These are phyloP conservation scores for Kazachstania africana DNA, from an alignment of 805 yeast genomes.

Conservation along the genomic window DNA sequence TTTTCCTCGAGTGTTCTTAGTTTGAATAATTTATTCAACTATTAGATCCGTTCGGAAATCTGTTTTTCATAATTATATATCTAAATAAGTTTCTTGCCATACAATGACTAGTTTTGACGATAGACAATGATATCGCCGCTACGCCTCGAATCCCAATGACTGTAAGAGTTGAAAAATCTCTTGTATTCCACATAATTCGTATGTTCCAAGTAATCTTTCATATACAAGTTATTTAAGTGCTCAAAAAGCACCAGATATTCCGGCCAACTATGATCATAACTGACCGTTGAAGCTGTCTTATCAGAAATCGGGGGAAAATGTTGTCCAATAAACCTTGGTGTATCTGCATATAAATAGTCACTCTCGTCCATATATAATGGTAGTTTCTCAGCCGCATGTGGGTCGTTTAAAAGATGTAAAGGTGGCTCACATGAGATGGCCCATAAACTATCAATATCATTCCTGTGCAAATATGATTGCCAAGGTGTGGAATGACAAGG, in stretches of 20 bases:
- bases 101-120: too few relatives aligned
- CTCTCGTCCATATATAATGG: conserved; percentile 68
- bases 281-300: too few relatives aligned
- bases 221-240: conserved; percentile 36
- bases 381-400: conserved; percentile 25
- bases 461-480: conserved; percentile 69
- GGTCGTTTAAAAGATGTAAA: conserved; percentile 25
- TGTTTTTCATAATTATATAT: too few relatives aligned
- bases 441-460: conserved; percentile 45
- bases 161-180: conserved; percentile 63
- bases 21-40: too few relatives aligned
- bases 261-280: conserved; percentile 47
- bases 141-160: conserved; percentile 81
- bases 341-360: conserved; percentile 66
- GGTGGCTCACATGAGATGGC: conserved; percentile 92
- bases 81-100: too few relatives aligned
- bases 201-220: conserved; percentile 30
- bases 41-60: too few relatives aligned
- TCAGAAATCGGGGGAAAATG: conserved; percentile 36
- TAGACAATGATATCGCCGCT: conserved; percentile 69
- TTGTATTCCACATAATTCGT: conserved; percentile 35
- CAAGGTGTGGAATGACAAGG: conserved; percentile 98
- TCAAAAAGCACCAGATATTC: conserved; percentile 63
- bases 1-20: too few relatives aligned
- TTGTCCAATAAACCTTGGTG: conserved; percentile 39